Percentiles rank a stretch among this genome's conserved stretches.
Conservation (phyloP, 2,329 filamentous ascomycete genomes). For the Davidsoniella neocaledoniae region DNA sequence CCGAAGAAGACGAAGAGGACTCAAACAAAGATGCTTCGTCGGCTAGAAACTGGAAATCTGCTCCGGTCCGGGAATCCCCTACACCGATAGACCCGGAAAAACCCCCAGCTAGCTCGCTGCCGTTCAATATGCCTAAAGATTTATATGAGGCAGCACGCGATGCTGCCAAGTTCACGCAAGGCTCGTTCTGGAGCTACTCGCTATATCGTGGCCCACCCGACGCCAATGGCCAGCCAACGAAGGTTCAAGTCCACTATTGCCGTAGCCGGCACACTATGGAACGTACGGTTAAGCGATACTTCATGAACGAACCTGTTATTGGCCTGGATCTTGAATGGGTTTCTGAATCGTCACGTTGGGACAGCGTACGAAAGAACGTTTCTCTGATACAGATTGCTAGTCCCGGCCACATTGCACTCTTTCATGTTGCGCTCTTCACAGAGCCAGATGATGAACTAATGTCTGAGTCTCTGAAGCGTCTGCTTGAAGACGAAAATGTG, state of each 20-base stretch:
- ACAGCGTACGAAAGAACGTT: conserved; percentile 48
- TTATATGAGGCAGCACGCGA: conserved; percentile 31
- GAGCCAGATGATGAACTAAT: conserved; percentile 37
- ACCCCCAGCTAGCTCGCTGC: conserved; percentile 23
- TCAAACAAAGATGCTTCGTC: not conserved
- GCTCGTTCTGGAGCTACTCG: conserved; percentile 50
- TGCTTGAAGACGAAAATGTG: conserved; percentile 55
- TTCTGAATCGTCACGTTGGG: conserved; percentile 26
- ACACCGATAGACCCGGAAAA: conserved; percentile 11
- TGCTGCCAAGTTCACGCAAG: conserved; percentile 25
- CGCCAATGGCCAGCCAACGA: conserved; percentile 26
- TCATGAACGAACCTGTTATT: conserved; percentile 52
- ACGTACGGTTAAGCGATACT: conserved; percentile 40
- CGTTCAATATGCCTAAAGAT: conserved; percentile 30
- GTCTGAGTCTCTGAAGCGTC: conserved; percentile 49
- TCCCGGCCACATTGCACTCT: conserved; percentile 58
- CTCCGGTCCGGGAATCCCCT: conserved; percentile 1
- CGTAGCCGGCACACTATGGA: conserved; percentile 50
- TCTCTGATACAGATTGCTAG: conserved; percentile 73
- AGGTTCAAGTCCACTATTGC: conserved; percentile 64
- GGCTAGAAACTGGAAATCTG: not conserved
- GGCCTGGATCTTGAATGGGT: conserved; percentile 88
- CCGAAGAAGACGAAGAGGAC: not conserved
- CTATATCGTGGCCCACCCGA: conserved; percentile 41
- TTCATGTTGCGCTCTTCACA: conserved; percentile 57